A percentile compares a stretch with the other conserved stretches of the same genome.
These are phyloP conservation scores for Fusarium penzigii DNA, from an alignment of 2,329 filamentous ascomycete genomes.

Conservation along the genomic window DNA sequence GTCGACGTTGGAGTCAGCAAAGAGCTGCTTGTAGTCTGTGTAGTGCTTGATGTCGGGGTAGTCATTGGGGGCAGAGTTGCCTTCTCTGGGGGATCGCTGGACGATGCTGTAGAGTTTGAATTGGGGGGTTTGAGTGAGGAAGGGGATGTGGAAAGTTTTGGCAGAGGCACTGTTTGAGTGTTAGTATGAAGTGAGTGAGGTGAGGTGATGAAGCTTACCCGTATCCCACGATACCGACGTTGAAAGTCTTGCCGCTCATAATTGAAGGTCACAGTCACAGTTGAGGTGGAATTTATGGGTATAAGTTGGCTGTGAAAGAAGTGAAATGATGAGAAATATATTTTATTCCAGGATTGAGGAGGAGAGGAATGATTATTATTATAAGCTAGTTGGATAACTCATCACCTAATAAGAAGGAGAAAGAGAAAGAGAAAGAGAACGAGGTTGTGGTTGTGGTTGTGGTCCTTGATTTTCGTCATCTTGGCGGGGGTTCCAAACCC, in stretches of 20 bases:
- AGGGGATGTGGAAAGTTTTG: conserved; percentile 83
- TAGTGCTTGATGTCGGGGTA: conserved; percentile 66
- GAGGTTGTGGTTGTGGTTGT: too few species aligned
- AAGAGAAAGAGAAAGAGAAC: too few species aligned
- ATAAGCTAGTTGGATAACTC: too few species aligned
- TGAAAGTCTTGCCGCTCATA: conserved; percentile 44
- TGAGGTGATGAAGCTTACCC: conserved; percentile 39
- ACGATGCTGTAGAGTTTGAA: conserved; percentile 74
- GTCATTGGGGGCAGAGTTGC: conserved; percentile 68
- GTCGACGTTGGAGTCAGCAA: conserved; percentile 66
- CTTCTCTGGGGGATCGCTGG: conserved; percentile 66
- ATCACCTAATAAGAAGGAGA: too few species aligned
- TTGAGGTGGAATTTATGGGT: too few species aligned
- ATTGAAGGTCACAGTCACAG: background rate
- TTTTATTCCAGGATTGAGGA: too few species aligned
- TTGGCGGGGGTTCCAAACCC: conserved; percentile 18
- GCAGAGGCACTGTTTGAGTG: conserved; percentile 54
- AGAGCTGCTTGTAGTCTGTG: conserved; percentile 60
- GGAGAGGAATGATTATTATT: too few species aligned
- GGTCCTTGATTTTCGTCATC: conserved; percentile 22
- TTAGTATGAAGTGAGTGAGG: conserved; percentile 15
- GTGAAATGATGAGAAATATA: too few species aligned
- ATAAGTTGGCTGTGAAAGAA: too few species aligned
- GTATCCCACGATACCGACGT: conserved; percentile 54
- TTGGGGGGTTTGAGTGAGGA: conserved; percentile 64